Evolutionary conservation across 768 basidiomycete genomes (phyloP), one percentile per base, ranked within the genome.

Genomic region (Auricularia auricula-judae): DNA sequence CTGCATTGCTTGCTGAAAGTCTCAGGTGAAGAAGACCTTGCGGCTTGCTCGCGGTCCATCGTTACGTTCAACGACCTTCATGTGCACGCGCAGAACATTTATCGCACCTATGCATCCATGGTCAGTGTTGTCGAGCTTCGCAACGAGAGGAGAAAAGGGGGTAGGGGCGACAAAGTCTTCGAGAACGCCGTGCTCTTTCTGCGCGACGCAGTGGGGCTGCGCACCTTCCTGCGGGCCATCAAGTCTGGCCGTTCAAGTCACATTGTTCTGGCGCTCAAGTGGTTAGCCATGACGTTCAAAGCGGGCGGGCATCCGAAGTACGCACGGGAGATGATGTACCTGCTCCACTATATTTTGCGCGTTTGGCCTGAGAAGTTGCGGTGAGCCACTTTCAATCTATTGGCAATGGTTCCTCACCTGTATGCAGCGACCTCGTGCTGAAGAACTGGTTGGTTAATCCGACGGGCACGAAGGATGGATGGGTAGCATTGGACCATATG

Each of bases 391-490:
- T 16, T 8, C 58, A 8, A 35, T 51, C 12, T 29, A 5, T 36
- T 53, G 18, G 44, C 4, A 34, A n/a, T 21, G 10, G 2, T 3
- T 21, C n/a, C 33, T 21, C 47, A 51, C 47, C 4, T 4, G 14
- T n/a, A 8, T 34, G 34, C 64, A 75, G 75, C 4, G 34, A 51
- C 47, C 65, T 72, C 18, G 65, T 76, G 0, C 36, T 76, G 1
- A 69, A 74, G 0, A 77, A 77, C 47, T 77, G 76, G 75, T 71
- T 77, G 0, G 64, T 74, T 2, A 74, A 74, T 66, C 68, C 74
- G 0, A 68, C 70, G 0, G 73, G 74, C 5, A 67, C 69, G 53
- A 36, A 61, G 0, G 68, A 72, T 53, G 21, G 61, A 1, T 76
- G 65, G 36, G 64, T 75, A 0, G 69, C 71, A 21, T 67, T 76